Evolutionary conservation across 2,329 filamentous ascomycete genomes (phyloP).

Genomic region (Phaeophleospora eucalypticola): DNA sequence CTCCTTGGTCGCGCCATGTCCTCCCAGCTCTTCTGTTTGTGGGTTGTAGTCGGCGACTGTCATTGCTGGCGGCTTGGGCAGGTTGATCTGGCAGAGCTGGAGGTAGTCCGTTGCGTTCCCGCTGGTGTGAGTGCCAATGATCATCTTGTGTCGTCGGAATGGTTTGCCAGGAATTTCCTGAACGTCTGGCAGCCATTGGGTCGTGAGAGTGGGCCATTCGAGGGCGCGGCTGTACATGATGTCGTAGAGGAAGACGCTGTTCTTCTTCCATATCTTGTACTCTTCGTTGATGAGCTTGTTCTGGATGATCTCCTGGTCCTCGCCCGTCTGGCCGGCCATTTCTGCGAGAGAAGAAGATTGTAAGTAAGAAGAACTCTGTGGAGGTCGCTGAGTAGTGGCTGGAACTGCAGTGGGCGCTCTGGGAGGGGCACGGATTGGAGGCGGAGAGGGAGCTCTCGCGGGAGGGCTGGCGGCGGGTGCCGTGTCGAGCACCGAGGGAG

Average conservation of each 20-base stretch:
- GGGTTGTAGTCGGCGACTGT: conserved; percentile 87
- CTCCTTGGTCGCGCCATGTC: conserved; percentile 74
- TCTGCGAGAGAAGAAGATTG: conserved; percentile 7
- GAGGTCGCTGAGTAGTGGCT: too few relatives aligned
- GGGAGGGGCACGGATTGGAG: too few relatives aligned
- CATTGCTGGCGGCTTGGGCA: conserved; percentile 71
- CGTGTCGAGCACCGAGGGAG: too few relatives aligned
- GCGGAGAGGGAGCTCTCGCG: too few relatives aligned
- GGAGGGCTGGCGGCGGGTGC: not conserved
- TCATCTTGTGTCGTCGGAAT: conserved; percentile 78
- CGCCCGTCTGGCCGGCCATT: conserved; percentile 14
- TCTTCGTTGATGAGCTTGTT: conserved; percentile 96
- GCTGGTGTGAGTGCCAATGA: conserved; percentile 93
- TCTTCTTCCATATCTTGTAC: conserved; percentile 99
- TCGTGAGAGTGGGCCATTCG: conserved; percentile 95
- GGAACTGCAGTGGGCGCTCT: too few relatives aligned
- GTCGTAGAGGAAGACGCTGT: conserved; percentile 96
- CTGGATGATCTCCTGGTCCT: conserved; percentile 46
- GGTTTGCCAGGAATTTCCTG: conserved; percentile 81
- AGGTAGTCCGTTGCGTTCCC: conserved; percentile 82
- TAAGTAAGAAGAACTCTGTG: too few relatives aligned
- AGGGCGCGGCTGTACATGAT: conserved; percentile 92
- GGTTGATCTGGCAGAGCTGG: conserved; percentile 89
- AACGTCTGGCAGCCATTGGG: conserved; percentile 96
- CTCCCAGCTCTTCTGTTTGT: conserved; percentile 86